phyloP scores from a whole-genome alignment of 1,139 yeast genomes.

The Kazachstania sp. region DNA sequence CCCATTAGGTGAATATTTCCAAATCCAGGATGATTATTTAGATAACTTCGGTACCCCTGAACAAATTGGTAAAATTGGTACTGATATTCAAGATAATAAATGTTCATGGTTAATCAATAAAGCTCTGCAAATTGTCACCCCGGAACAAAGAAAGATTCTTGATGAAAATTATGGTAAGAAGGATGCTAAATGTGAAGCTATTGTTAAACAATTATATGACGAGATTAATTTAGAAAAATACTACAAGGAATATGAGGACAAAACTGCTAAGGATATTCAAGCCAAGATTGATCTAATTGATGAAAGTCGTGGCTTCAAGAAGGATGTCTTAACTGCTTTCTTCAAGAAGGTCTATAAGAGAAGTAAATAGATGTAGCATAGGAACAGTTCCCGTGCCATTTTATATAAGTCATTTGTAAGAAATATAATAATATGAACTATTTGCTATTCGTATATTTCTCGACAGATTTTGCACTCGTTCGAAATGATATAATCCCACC shows the following conservation, averaged over 20 bases:
- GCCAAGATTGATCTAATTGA: conserved; percentile 61
- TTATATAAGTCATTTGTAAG: background rate
- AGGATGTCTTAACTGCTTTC: conserved; percentile 73
- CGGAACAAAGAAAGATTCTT: conserved; percentile 73
- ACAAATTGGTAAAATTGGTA: conserved; percentile 96
- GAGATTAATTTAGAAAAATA: conserved; percentile 64
- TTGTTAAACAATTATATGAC: conserved; percentile 64
- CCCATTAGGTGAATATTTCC: conserved; percentile 97
- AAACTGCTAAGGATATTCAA: conserved; percentile 55
- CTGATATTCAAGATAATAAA: conserved; percentile 96
- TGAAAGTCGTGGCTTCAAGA: conserved; percentile 87
- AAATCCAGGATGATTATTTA: conserved; percentile 93
- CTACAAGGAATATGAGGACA: conserved; percentile 78
- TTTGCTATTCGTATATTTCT: no score
- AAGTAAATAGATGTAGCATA: conserved; percentile 43
- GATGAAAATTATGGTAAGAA: conserved; percentile 89
- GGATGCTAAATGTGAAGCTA: conserved; percentile 56
- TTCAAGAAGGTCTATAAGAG: conserved; percentile 90
- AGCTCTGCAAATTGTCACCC: conserved; percentile 69
- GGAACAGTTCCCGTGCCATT: background rate
- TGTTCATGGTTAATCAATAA: conserved; percentile 97
- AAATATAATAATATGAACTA: background rate
- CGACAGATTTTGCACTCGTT: no score
- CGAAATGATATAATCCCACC: no score
- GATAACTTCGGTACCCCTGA: conserved; percentile 98